Percentiles rank a stretch among this genome's conserved stretches.
These are phyloP conservation scores for Amanita phalloides DNA, from an alignment of 768 basidiomycete species.

Conservation along the genomic window DNA sequence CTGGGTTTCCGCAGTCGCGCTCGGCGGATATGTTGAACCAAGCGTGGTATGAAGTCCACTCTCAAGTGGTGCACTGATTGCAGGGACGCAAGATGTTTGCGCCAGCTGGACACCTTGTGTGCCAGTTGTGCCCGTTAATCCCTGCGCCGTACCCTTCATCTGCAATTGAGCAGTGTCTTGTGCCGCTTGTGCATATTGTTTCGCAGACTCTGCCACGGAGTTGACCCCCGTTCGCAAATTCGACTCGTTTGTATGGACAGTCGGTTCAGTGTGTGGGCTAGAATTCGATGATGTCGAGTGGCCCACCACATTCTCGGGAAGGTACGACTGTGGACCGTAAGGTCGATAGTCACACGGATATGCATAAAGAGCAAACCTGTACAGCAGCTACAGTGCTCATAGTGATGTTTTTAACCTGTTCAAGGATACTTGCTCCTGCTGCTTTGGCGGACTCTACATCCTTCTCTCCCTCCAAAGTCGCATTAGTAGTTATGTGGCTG, in stretches of 20 bases:
- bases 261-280: not conserved
- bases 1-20: not conserved
- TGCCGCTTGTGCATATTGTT: constrained; percentile 16
- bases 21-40: not conserved
- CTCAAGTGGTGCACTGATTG: not conserved
- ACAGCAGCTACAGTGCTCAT: constrained; percentile 32
- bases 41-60: not conserved
- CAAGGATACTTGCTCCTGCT: constrained; percentile 36
- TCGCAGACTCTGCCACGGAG: not conserved
- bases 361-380: constrained; percentile 21
- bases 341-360: constrained; percentile 2
- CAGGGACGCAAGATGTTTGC: not conserved
- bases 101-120: not conserved
- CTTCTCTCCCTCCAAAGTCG: constrained; percentile 42
- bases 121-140: constrained; percentile 11
- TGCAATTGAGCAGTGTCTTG: constrained; percentile 27
- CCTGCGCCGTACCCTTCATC: constrained; percentile 25
- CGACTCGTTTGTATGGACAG: not conserved
- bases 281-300: not conserved
- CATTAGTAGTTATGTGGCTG: constrained; percentile 28
- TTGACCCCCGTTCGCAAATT: constrained; percentile 3
- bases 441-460: constrained; percentile 38
- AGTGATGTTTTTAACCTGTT: constrained; percentile 42
- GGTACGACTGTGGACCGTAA: constrained; percentile 9
- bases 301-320: constrained; percentile 9